Evolutionary conservation across 768 basidiomycete genomes (phyloP).

Genomic region (Xerocomus spinulosus): DNA sequence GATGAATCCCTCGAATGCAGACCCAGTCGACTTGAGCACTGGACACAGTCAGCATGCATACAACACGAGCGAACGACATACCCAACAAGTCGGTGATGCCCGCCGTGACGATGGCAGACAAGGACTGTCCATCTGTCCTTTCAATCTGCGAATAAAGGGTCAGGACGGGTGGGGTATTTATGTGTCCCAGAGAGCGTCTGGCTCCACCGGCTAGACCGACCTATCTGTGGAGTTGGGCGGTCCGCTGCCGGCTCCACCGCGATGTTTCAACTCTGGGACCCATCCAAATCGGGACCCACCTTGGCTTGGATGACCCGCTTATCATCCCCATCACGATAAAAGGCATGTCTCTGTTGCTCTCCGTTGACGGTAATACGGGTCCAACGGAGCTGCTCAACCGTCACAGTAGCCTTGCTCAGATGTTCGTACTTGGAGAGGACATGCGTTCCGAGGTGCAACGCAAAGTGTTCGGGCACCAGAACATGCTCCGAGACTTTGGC

Average conservation of each 20-base stretch:
- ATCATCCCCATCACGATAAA: constrained; percentile 87
- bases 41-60: neutral
- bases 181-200: constrained; percentile 3
- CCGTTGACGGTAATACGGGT: constrained; percentile 59
- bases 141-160: constrained; percentile 46
- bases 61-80: constrained; percentile 29
- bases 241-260: constrained; percentile 19
- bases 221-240: constrained; percentile 17
- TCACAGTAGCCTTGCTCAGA: constrained; percentile 63
- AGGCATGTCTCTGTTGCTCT: constrained; percentile 57
- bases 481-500: constrained; percentile 90
- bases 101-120: constrained; percentile 57
- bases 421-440: constrained; percentile 78
- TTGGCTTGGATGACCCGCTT: constrained; percentile 64
- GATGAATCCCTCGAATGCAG: constrained; percentile 75
- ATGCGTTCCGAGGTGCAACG: constrained; percentile 80
- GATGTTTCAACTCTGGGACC: constrained; percentile 4
- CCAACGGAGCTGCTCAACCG: constrained; percentile 82
- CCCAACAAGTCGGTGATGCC: constrained; percentile 81
- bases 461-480: constrained; percentile 79
- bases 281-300: constrained; percentile 33
- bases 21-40: constrained; percentile 91
- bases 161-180: neutral
- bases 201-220: constrained; percentile 24
- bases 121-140: constrained; percentile 57